phyloP scores from a whole-genome alignment of 2,329 filamentous ascomycete genomes.

The Cercospora brassicicola region DNA sequence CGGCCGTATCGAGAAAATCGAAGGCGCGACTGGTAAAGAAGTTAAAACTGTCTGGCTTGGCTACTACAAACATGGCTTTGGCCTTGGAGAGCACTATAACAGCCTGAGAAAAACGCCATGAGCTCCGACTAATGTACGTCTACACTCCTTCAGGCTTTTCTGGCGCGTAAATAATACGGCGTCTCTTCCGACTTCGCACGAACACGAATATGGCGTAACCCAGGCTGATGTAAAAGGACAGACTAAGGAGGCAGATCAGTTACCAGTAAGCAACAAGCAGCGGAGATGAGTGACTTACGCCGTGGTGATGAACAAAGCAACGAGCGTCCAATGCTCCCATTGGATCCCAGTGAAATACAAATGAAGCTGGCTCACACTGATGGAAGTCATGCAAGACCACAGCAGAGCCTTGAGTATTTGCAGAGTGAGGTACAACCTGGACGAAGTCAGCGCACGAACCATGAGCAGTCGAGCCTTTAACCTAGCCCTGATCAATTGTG shows the following conservation, averaged over 20 bases:
- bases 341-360: not conserved
- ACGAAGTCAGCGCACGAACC: not conserved
- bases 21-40: constrained; percentile 40
- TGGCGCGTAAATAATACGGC: not conserved
- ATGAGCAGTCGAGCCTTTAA: not conserved
- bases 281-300: constrained; percentile 4
- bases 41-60: constrained; percentile 76
- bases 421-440: constrained; percentile 18
- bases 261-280: not conserved
- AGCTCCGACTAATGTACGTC: not conserved
- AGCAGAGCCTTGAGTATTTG: constrained; percentile 27
- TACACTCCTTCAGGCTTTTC: not conserved
- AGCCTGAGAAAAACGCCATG: constrained; percentile 58
- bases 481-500: not conserved
- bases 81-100: constrained; percentile 96
- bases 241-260: not conserved
- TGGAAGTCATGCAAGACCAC: constrained; percentile 17
- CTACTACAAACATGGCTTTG: constrained; percentile 92
- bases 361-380: constrained; percentile 15
- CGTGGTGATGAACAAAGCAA: constrained; percentile 7
- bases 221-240: constrained; percentile 16
- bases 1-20: constrained; percentile 74
- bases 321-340: constrained; percentile 3
- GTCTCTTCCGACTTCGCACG: constrained; percentile 5
- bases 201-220: constrained; percentile 14